Evolutionary conservation across 345 rosid species (phyloP).

Genomic region (Camelina hispida): DNA sequence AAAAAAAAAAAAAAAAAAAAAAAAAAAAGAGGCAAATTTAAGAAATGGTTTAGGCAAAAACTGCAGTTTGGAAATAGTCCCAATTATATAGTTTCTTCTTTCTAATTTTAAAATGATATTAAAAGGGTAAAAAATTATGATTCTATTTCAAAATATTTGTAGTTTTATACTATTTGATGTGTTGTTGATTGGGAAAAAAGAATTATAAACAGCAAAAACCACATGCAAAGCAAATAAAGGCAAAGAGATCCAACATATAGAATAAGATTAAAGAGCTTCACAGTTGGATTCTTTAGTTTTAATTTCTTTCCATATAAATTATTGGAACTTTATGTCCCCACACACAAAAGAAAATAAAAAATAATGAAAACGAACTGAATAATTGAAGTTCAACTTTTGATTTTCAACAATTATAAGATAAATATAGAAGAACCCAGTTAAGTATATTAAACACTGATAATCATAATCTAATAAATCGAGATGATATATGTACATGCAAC

Average conservation of each 20-base stretch:
- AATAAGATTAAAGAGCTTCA: conserved; percentile 25
- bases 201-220: conserved; percentile 18
- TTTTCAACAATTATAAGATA: conserved; percentile 9
- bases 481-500: too few species aligned
- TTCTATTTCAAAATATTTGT: not conserved
- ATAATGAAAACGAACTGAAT: not conserved
- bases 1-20: not conserved
- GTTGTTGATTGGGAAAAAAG: not conserved
- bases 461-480: too few species aligned
- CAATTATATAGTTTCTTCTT: too few species aligned
- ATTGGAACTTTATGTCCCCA: conserved; percentile 31
- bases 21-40: too few species aligned
- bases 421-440: not conserved
- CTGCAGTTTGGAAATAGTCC: too few species aligned
- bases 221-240: conserved; percentile 36
- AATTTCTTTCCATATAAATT: conserved; percentile 26
- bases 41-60: too few species aligned
- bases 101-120: too few species aligned
- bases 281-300: conserved; percentile 31
- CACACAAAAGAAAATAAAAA: conserved; percentile 7
- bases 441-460: not conserved
- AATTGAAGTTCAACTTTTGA: not conserved
- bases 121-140: not conserved
- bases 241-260: conserved; percentile 25
- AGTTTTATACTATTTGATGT: not conserved